Evolutionary conservation across 768 basidiomycete species (phyloP), one percentile per base, ranked within the genome.

Genomic region (Lentinula sp.): DNA sequence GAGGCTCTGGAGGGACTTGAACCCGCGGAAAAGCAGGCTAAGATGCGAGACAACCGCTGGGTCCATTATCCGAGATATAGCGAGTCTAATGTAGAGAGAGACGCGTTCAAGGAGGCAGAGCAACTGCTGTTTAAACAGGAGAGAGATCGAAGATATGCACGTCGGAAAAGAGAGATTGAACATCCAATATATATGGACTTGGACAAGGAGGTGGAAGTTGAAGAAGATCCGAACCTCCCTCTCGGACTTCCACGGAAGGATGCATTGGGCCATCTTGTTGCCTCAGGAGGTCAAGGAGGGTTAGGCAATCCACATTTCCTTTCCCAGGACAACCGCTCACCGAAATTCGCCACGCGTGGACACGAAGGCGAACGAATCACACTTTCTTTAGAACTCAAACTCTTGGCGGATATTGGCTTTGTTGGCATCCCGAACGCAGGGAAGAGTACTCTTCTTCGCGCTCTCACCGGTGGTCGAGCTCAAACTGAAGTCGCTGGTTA

Each of bases 391-490:
- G 96, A 97, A 71, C 87, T 99, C 63, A 98, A 98, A 72, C 80
- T 96, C 5, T 79, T 95, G 3, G 94, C 96, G 2, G 96, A 99
- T 70, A 80, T 98, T n/a, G 97, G 93, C 0, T 77, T 99, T 18
- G 95, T 99, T 2, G 97, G 97, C 0, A 87, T 97, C 77, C 97
- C 97, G 6, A 99, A 98, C 66, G 93, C 91, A 0, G 96, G 88
- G 32, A 91, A 93, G 76, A 95, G 93, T 72, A 98, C 97, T 0
- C 74, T 99, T 2, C 78, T 98, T 4, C 86, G 92, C 18, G 95
- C 94, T 0, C 75, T 98, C 8, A 97, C 95, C 0, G 91, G 90
- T 7, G 88, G 93, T 3, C 80, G 90, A 31, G 89, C 91, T 10
- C 88, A 84, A 70, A 90, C 85, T 5, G 89, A 91, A 67, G 88